Evolutionary conservation across 192 early-diverging fungal species (phyloP).

Genomic region (Powellomyces hirtus): DNA sequence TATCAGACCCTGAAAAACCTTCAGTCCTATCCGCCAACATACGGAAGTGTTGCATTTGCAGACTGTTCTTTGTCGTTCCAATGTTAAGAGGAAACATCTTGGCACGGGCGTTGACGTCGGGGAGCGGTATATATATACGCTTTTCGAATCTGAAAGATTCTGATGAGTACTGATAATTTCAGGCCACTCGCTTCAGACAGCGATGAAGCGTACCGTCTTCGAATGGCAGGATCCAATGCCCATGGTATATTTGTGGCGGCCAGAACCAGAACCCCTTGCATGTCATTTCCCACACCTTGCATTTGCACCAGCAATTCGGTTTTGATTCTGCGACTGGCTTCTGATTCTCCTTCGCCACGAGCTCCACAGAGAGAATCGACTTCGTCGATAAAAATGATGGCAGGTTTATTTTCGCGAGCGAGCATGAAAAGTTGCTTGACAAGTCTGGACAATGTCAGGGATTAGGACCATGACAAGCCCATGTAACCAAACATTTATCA

Average conservation of each 20-base stretch:
- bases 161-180: neutral
- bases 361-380: slow-evolving; percentile 94
- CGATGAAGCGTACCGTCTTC: slow-evolving; percentile 59
- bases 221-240: slow-evolving; percentile 91
- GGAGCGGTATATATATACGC: slow-evolving; percentile 96
- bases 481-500: neutral
- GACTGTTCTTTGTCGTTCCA: slow-evolving; percentile 83
- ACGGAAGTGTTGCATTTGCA: slow-evolving; percentile 71
- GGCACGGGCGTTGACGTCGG: slow-evolving; percentile 81
- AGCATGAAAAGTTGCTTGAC: slow-evolving; percentile 93
- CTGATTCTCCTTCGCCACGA: slow-evolving; percentile 95
- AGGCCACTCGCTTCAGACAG: neutral
- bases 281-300: slow-evolving; percentile 97
- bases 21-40: slow-evolving; percentile 78
- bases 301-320: slow-evolving; percentile 99
- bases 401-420: slow-evolving; percentile 88
- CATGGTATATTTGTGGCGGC: slow-evolving; percentile 98
- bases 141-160: slow-evolving; percentile 78
- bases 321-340: slow-evolving; percentile 93
- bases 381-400: slow-evolving; percentile 99
- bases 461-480: slow-evolving; percentile 4
- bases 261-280: slow-evolving; percentile 89
- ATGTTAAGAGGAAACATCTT: slow-evolving; percentile 93
- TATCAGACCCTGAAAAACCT: slow-evolving; percentile 95
- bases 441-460: slow-evolving; percentile 53